phyloP scores from a whole-genome alignment of 208 protist species.

The Vickermania ingenoplastis region DNA sequence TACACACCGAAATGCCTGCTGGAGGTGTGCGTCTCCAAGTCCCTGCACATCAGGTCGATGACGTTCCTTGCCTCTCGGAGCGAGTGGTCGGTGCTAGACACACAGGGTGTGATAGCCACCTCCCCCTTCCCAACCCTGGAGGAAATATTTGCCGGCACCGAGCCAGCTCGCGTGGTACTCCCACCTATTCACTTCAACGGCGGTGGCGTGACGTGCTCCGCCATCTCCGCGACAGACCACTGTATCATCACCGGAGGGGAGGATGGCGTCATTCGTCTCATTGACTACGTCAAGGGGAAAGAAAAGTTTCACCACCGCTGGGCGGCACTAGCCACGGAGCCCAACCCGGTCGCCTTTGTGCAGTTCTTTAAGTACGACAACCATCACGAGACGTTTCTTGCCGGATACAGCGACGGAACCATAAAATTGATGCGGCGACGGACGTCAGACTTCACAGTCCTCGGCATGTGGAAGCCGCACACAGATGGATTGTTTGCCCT shows the following conservation, averaged over 20 bases:
- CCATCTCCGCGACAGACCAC: slow-evolving; percentile 69
- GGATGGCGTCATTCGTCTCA: slow-evolving; percentile 87
- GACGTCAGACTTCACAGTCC: slow-evolving; percentile 48
- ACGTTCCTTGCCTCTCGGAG: slow-evolving; percentile 22
- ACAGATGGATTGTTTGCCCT: slow-evolving; percentile 42
- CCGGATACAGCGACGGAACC: slow-evolving; percentile 81
- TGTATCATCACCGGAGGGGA: slow-evolving; percentile 79
- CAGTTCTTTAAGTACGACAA: slow-evolving; percentile 27
- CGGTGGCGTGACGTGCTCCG: slow-evolving; percentile 72
- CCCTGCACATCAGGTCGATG: slow-evolving; percentile 57
- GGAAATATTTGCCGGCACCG: slow-evolving; percentile 7
- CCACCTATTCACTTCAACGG: slow-evolving; percentile 77
- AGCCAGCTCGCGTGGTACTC: not conserved
- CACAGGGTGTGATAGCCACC: slow-evolving; percentile 33
- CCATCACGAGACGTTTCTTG: slow-evolving; percentile 32
- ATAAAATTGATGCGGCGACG: slow-evolving; percentile 55
- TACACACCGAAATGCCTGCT: slow-evolving; percentile 72
- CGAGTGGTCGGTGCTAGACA: slow-evolving; percentile 85
- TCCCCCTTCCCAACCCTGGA: slow-evolving; percentile 18
- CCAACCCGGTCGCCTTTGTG: slow-evolving; percentile 13
- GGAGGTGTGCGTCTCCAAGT: slow-evolving; percentile 41
- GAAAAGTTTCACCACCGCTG: slow-evolving; percentile 29
- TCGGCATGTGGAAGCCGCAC: slow-evolving; percentile 64
- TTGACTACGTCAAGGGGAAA: slow-evolving; percentile 77
- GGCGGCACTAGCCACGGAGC: not conserved